These are phyloP conservation scores for Haplographium delicatum DNA, from an alignment of 495 filamentous ascomycete species.

Conservation along the genomic window DNA sequence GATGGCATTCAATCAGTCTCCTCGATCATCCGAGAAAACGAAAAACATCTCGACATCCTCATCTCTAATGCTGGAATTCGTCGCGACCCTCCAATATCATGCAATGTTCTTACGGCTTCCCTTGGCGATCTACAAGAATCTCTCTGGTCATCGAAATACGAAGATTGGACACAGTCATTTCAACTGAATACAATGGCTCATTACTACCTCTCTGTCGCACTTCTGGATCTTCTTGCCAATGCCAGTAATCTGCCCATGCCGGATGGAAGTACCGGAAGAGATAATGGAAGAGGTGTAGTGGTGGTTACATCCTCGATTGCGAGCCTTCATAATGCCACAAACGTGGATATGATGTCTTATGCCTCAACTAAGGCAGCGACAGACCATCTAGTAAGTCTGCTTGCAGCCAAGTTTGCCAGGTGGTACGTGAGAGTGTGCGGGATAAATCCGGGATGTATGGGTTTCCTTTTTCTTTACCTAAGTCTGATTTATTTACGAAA, in stretches of 20 bases:
- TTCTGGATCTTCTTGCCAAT: constrained; percentile 34
- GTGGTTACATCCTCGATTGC: constrained; percentile 40
- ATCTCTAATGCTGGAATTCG: constrained; percentile 43
- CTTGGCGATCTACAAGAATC: constrained; percentile 35
- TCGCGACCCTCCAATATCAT: constrained; percentile 33
- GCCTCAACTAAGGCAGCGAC: constrained; percentile 41
- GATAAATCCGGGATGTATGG: constrained; percentile 44
- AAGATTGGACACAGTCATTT: constrained; percentile 38
- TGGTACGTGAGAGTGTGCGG: constrained; percentile 40
- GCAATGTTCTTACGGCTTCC: constrained; percentile 34
- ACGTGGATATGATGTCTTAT: constrained; percentile 42
- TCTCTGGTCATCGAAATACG: constrained; percentile 35
- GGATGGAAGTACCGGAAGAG: constrained; percentile 25
- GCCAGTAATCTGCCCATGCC: constrained; percentile 20
- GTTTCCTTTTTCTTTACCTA: constrained; percentile 1
- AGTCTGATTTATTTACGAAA: not conserved
- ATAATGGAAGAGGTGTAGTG: constrained; percentile 36
- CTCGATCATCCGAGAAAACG: constrained; percentile 21
- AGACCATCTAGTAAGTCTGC: constrained; percentile 38
- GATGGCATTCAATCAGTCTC: constrained; percentile 29
- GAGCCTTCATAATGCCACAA: constrained; percentile 44
- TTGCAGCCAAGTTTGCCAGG: constrained; percentile 37
- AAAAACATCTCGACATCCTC: constrained; percentile 36
- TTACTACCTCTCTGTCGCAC: constrained; percentile 39
- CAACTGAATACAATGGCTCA: constrained; percentile 39